phyloP scores from a whole-genome alignment of 1,284 basidiomycete species.

The Tilletiopsis washingtonensis region DNA sequence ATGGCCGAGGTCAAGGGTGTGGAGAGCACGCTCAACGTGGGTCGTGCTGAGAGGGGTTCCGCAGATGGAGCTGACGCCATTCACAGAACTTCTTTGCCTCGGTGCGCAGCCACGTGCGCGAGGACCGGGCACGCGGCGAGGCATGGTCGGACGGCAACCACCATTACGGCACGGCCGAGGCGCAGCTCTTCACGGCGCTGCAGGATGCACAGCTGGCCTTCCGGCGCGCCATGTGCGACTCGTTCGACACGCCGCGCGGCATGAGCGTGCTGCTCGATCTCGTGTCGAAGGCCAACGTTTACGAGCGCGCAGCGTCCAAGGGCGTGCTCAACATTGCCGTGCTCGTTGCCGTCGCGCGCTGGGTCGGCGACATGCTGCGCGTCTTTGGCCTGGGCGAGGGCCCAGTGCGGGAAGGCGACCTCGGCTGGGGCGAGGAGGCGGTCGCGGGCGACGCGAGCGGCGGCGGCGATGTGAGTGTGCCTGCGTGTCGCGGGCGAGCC shows the following conservation, averaged over 20 bases:
- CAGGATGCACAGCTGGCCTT: conserved; percentile 70
- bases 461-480: conserved; percentile 4
- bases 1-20: conserved; percentile 77
- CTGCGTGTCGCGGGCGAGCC: too few relatives aligned
- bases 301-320: conserved; percentile 54
- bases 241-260: conserved; percentile 88
- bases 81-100: conserved; percentile 84
- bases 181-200: conserved; percentile 53
- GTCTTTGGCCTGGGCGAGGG: conserved; percentile 94
- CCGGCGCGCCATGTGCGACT: conserved; percentile 87
- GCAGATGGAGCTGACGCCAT: too few relatives aligned
- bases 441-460: conserved; percentile 12
- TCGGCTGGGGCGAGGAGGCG: conserved; percentile 38
- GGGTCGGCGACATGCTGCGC: conserved; percentile 80
- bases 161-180: conserved; percentile 48
- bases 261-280: conserved; percentile 70
- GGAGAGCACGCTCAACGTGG: conserved; percentile 80
- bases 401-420: conserved; percentile 16
- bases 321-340: conserved; percentile 60
- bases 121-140: conserved; percentile 39
- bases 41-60: too few relatives aligned
- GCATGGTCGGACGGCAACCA: conserved; percentile 52
- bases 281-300: conserved; percentile 80
- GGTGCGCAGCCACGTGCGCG: conserved; percentile 65
- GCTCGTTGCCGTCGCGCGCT: conserved; percentile 67